A percentile compares a stretch with the other conserved stretches of the same genome.
phyloP scores from a whole-genome alignment of 2,329 filamentous ascomycete species.

The Hymenoscyphus infarciens region DNA sequence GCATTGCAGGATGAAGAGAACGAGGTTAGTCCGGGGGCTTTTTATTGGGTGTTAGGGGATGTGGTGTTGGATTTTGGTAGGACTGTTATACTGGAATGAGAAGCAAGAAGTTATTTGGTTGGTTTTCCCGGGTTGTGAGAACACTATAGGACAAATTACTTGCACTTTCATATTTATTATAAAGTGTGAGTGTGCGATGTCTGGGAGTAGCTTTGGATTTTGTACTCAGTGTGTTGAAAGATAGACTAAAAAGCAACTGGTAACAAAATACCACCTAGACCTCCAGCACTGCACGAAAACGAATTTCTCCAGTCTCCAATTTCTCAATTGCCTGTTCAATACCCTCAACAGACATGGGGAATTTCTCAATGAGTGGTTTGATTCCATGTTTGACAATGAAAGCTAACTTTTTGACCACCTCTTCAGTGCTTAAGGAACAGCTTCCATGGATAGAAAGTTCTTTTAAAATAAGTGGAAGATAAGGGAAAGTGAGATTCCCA shows the following conservation, averaged over 20 bases:
- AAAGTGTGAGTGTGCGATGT: too few relatives aligned
- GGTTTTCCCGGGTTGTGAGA: too few relatives aligned
- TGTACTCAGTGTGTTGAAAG: too few relatives aligned
- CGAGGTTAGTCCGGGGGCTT: not conserved
- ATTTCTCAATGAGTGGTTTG: conserved; percentile 52
- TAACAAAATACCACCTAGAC: not conserved
- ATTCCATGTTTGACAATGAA: conserved; percentile 56
- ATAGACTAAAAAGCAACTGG: not conserved
- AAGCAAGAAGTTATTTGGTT: not conserved
- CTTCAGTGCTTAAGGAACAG: conserved; percentile 54
- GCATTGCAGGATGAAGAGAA: not conserved
- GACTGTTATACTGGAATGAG: not conserved
- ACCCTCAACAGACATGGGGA: conserved; percentile 50
- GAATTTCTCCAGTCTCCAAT: conserved; percentile 51
- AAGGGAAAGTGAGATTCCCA: conserved; percentile 53
- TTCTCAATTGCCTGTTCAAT: conserved; percentile 51
- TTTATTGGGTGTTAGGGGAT: conserved; percentile 9
- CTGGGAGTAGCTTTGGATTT: too few relatives aligned
- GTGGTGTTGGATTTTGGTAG: not conserved
- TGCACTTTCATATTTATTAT: too few relatives aligned
- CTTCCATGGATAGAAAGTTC: conserved; percentile 37
- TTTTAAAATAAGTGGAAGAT: conserved; percentile 40
- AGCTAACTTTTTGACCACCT: conserved; percentile 47
- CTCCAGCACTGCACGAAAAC: conserved; percentile 43
- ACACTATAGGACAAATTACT: too few relatives aligned